These are phyloP conservation scores for Sodiomyces alkalinus DNA, from an alignment of 2,329 filamentous ascomycete species.

Conservation along the genomic window DNA sequence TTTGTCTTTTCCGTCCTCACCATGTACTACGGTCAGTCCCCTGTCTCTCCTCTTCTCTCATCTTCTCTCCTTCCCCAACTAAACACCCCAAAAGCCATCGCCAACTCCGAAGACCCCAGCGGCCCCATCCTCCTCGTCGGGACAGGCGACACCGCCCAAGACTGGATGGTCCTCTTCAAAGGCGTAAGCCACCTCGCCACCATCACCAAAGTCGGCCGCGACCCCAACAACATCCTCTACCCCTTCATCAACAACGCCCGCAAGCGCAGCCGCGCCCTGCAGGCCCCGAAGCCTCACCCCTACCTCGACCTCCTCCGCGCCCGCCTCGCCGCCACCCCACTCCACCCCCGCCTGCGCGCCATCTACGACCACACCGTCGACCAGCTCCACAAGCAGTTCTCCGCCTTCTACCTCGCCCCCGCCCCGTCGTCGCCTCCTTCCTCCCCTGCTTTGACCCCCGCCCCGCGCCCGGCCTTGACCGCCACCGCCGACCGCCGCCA, in stretches of 20 bases:
- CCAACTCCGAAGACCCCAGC: slow-evolving; percentile 5
- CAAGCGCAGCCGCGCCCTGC: neutral
- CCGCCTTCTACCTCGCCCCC: slow-evolving; percentile 7
- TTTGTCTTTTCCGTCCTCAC: slow-evolving; percentile 8
- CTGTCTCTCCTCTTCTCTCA: neutral
- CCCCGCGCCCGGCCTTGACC: neutral
- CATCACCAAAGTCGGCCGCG: slow-evolving; percentile 1
- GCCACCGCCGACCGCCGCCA: neutral
- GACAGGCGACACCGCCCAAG: slow-evolving; percentile 4
- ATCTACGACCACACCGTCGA: slow-evolving; percentile 17
- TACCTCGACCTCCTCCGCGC: slow-evolving; percentile 11
- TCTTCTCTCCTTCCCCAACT: too few species aligned
- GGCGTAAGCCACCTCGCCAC: slow-evolving; percentile 3
- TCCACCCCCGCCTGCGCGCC: slow-evolving; percentile 6
- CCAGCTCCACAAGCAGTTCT: slow-evolving; percentile 17
- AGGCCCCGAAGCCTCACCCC: slow-evolving; percentile 6
- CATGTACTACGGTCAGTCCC: slow-evolving; percentile 6
- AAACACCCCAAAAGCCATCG: slow-evolving; percentile 1
- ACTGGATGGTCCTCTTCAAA: slow-evolving; percentile 10
- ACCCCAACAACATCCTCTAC: slow-evolving; percentile 4
- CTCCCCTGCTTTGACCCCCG: neutral
- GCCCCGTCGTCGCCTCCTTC: neutral
- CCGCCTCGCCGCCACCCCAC: slow-evolving; percentile 7
- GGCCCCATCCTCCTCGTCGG: slow-evolving; percentile 4
- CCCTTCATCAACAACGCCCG: slow-evolving; percentile 5